A percentile compares a stretch with the other conserved stretches of the same genome.
phyloP scores from a whole-genome alignment of 805 yeast genomes.

The Candida quercuum region DNA sequence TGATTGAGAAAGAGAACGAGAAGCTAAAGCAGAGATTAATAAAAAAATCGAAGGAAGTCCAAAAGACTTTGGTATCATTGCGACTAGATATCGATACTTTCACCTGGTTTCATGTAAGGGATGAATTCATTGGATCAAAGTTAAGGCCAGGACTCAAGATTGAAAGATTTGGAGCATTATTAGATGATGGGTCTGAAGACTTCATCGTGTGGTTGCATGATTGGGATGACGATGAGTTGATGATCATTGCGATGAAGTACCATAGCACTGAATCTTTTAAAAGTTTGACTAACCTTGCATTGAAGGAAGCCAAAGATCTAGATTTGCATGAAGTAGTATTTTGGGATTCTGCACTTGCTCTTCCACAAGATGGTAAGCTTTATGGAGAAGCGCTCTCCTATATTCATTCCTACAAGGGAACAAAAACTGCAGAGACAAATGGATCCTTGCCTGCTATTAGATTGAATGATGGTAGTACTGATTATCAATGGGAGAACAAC shows the following conservation, averaged over 20 bases:
- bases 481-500: conserved; percentile 35
- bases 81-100: conserved; percentile 32
- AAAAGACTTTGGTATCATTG: conserved; percentile 23
- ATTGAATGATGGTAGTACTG: conserved; percentile 19
- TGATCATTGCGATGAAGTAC: conserved; percentile 17
- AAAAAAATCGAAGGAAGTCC: conserved; percentile 12
- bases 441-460: conserved; percentile 37
- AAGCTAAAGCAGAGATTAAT: conserved; percentile 17
- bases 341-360: conserved; percentile 33
- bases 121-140: conserved; percentile 29
- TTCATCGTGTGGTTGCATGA: conserved; percentile 43
- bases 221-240: conserved; percentile 28
- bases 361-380: conserved; percentile 1
- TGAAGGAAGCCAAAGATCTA: conserved; percentile 28
- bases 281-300: conserved; percentile 27
- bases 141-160: conserved; percentile 13
- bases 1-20: conserved; percentile 24
- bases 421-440: conserved; percentile 25
- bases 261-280: conserved; percentile 19
- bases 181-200: conserved; percentile 18
- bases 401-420: conserved; percentile 6
- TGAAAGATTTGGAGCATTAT: conserved; percentile 26
- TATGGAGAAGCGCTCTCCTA: conserved; percentile 4
- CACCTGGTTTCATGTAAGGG: conserved; percentile 40
- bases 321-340: conserved; percentile 25